Evolutionary conservation across 2,329 filamentous ascomycete genomes (phyloP).

Genomic region (Dothideomycetes sp.): DNA sequence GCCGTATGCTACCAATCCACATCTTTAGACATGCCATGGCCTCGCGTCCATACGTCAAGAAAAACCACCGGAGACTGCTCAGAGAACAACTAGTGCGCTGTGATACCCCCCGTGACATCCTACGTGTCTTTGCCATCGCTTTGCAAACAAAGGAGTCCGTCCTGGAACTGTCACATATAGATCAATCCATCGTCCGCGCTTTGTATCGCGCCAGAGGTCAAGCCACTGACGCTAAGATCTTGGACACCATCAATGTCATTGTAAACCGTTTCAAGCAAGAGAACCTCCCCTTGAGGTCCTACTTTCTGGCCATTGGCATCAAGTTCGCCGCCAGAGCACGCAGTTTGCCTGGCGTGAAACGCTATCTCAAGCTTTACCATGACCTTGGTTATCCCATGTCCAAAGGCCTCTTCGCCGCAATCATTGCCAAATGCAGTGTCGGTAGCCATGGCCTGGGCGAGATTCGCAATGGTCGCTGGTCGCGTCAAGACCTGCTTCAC

Average conservation of each 20-base stretch:
- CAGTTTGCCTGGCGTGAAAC: constrained; percentile 24
- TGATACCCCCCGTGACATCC: constrained; percentile 22
- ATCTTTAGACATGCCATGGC: too few species aligned
- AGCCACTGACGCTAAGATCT: constrained; percentile 23
- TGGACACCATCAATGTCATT: constrained; percentile 21
- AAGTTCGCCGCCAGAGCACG: constrained; percentile 28
- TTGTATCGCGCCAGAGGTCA: constrained; percentile 26
- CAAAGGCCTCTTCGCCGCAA: constrained; percentile 23
- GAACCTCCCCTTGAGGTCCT: constrained; percentile 17
- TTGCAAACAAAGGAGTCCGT: constrained; percentile 19
- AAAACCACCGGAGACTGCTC: constrained; percentile 16
- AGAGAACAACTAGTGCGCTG: constrained; percentile 24
- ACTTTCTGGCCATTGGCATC: constrained; percentile 21
- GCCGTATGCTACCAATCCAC: too few species aligned
- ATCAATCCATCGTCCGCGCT: constrained; percentile 24
- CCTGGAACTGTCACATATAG: constrained; percentile 18
- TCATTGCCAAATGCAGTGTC: constrained; percentile 31
- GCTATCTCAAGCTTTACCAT: constrained; percentile 21
- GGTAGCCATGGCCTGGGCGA: constrained; percentile 28
- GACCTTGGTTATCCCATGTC: constrained; percentile 18
- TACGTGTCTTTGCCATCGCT: constrained; percentile 24
- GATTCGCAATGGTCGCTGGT: constrained; percentile 30
- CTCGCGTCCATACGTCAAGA: constrained; percentile 17
- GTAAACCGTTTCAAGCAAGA: constrained; percentile 21
- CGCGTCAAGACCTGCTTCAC: constrained; percentile 25